phyloP scores from a whole-genome alignment of 352 stramenopile genomes.

The Pythium sukuiense region DNA sequence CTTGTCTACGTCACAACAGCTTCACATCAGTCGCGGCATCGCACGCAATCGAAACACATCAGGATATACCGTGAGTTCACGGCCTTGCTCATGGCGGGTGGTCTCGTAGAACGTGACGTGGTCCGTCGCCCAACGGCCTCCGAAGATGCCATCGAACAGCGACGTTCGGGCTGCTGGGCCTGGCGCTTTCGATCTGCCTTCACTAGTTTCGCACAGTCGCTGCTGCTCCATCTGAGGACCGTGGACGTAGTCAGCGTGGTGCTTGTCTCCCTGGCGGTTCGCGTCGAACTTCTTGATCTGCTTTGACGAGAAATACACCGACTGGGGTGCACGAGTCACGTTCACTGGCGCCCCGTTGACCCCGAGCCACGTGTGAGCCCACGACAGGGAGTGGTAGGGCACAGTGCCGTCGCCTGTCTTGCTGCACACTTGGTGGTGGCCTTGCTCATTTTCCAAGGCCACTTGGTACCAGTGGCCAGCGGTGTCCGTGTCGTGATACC shows the following conservation, averaged over 20 bases:
- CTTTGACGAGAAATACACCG: constrained; percentile 66
- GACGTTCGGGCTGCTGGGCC: constrained; percentile 5
- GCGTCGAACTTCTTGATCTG: constrained; percentile 55
- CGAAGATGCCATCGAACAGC: constrained; percentile 74
- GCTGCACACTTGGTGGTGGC: constrained; percentile 46
- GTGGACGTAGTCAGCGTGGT: constrained; percentile 68
- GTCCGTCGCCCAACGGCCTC: constrained; percentile 37
- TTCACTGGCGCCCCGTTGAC: constrained; percentile 41
- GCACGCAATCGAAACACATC: background rate
- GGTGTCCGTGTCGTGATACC: constrained; percentile 56
- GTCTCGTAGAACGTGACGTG: constrained; percentile 81
- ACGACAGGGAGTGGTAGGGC: constrained; percentile 79
- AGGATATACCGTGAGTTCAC: constrained; percentile 24
- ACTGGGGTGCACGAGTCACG: constrained; percentile 72
- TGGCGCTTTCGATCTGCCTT: background rate
- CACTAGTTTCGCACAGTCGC: constrained; percentile 27
- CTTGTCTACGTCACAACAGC: constrained; percentile 43
- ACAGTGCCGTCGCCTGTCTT: constrained; percentile 80
- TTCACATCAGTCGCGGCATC: background rate
- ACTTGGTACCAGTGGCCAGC: constrained; percentile 67
- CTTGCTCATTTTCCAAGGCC: constrained; percentile 50
- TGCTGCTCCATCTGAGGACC: constrained; percentile 34
- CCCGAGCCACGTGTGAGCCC: constrained; percentile 75
- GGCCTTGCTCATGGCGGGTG: constrained; percentile 33
- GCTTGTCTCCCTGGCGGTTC: constrained; percentile 35